Base-by-base conservation (phyloP, 345 rosid genomes). In the Isatis tinctoria region DNA sequence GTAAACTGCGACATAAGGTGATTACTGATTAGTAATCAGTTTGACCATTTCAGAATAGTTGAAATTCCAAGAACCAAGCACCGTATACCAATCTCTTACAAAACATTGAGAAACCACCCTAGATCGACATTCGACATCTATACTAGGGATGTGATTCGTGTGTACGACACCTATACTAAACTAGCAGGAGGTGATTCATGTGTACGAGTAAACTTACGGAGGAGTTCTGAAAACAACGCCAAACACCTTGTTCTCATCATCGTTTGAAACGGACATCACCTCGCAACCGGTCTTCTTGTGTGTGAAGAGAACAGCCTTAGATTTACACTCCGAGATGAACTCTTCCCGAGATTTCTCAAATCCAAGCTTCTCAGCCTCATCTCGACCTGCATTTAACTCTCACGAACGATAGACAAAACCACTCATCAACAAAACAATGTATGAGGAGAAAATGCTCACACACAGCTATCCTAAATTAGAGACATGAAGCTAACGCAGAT, bases 171-270 rank as follows among this genome's bases (percentile, higher is more conserved):
- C n/a, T n/a, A 14, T n/a, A 44, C 49, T 16, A 22, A 28, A 32
- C 2, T 13, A 35, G 49, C 17, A 47, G 6, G 32, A 58, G 1
- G 1, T 35, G 20, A 27, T 16, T 53, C 39, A 65, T 30, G 57
- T 17, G 39, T 39, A 18, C 20, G 20, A 24, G 6, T 18, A 51
- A 17, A 83, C 93, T 83, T 81, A 90, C 90, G 97, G 96, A 1
- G 97, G 98, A n/a, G 97, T 93, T 26, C 98, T 91, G 63, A 90
- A 81, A 72, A 90, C 91, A 74, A 90, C 81, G 65, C 93, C 93
- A 8, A 88, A 90, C 48, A 90, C 96, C 73, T 90, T 90, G 76
- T 88, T 90, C 87, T 90, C 96, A 63, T 88, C 96, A n/a, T 85
- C 86, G 33, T 93, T 93, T 5, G 94, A 87, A 41, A 89, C 92